phyloP scores from a whole-genome alignment of 2,329 filamentous ascomycete genomes.

The Lasiodiplodia theobromae region DNA sequence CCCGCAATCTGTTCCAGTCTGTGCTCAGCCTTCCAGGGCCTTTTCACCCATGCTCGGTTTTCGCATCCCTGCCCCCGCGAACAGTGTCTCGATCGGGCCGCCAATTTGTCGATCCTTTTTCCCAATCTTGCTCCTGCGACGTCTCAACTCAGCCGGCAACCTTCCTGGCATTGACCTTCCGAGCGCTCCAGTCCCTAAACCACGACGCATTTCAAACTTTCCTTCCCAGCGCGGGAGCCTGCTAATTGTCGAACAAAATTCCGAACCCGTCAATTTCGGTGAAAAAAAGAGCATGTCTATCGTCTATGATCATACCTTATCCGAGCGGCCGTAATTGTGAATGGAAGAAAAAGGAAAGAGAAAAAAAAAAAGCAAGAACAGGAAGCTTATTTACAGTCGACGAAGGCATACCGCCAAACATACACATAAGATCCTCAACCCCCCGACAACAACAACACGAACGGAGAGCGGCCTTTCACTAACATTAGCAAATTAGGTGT shows the following conservation, averaged over 20 bases:
- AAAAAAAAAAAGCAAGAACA: background rate
- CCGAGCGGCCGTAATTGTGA: slow-evolving; percentile 10
- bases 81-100: background rate
- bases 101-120: background rate
- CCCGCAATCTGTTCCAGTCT: background rate
- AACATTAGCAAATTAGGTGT: slow-evolving; percentile 1
- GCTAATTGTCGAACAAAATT: background rate
- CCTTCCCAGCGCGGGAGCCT: background rate
- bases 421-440: background rate
- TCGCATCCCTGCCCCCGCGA: background rate
- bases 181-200: background rate
- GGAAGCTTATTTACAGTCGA: background rate
- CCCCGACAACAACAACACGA: background rate
- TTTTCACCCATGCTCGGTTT: background rate
- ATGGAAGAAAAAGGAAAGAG: background rate
- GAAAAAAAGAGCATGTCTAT: slow-evolving; percentile 3
- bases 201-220: background rate
- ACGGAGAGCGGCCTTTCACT: background rate
- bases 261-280: slow-evolving; percentile 12
- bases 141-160: background rate
- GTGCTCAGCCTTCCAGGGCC: background rate
- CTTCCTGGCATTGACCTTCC: background rate
- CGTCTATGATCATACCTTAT: slow-evolving; percentile 15
- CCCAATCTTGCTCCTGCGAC: background rate
- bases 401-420: too few species aligned